These are phyloP conservation scores for Forsythia suspensa DNA, from an alignment of 257 asterid genomes.

Conservation along the genomic window DNA sequence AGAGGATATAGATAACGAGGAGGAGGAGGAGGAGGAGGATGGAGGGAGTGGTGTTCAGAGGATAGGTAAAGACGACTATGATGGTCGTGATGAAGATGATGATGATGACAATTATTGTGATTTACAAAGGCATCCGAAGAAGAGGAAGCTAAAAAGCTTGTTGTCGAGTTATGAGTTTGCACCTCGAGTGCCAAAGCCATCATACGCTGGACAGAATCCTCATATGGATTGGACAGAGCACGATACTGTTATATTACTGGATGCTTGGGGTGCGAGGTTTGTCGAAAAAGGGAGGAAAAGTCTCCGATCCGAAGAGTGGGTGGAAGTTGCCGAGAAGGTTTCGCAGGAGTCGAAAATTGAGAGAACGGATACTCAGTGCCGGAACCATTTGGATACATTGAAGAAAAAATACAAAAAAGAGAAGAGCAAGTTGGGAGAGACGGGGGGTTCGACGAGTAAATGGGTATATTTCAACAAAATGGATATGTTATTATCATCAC, in stretches of 20 bases:
- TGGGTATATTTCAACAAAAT: conserved; percentile 88
- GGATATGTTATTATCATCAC: conserved; percentile 56
- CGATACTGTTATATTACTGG: conserved; percentile 66
- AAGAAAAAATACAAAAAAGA: conserved; percentile 96
- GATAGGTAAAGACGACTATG: conserved; percentile 40
- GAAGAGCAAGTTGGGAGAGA: conserved; percentile 49
- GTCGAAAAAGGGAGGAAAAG: conserved; percentile 86
- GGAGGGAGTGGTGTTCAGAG: conserved; percentile 41
- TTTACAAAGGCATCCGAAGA: conserved; percentile 42
- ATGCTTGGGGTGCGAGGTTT: conserved; percentile 87
- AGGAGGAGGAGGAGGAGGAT: conserved; percentile 31
- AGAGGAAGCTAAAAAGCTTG: conserved; percentile 50
- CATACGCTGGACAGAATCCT: conserved; percentile 73
- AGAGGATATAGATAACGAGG: conserved; percentile 18
- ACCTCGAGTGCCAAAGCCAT: conserved; percentile 64
- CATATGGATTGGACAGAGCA: conserved; percentile 90
- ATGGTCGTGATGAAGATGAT: conserved; percentile 24
- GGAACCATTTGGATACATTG: conserved; percentile 85
- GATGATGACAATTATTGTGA: conserved; percentile 47
- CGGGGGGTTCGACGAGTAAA: conserved; percentile 28
- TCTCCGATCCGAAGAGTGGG: conserved; percentile 93
- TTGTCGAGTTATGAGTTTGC: conserved; percentile 47
- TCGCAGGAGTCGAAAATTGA: conserved; percentile 64
- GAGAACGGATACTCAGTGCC: conserved; percentile 84
- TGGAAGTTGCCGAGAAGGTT: conserved; percentile 82